These are phyloP conservation scores for Aspergillus japonicus DNA, from an alignment of 2,329 filamentous ascomycete species.

Conservation along the genomic window DNA sequence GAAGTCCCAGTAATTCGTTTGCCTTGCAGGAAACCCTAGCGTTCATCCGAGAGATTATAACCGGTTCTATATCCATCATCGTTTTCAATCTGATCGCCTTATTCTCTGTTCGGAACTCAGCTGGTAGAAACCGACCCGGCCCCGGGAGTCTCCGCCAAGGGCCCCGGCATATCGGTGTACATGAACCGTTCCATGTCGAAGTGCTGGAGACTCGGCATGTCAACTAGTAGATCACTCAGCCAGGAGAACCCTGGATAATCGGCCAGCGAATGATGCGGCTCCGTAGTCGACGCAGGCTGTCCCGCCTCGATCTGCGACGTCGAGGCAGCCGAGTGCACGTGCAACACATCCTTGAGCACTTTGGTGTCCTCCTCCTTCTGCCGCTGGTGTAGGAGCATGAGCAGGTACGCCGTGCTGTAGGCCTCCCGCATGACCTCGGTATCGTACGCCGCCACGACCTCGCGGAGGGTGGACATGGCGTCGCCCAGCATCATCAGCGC, in stretches of 20 bases:
- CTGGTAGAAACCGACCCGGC: neutral
- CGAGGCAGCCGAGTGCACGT: constrained; percentile 34
- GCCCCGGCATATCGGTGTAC: constrained; percentile 18
- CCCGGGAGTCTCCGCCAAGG: neutral
- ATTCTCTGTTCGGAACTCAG: neutral
- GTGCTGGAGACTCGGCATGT: constrained; percentile 46
- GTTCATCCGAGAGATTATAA: neutral
- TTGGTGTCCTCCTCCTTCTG: constrained; percentile 48
- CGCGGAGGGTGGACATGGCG: constrained; percentile 51
- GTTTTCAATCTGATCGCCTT: neutral
- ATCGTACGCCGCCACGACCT: constrained; percentile 46
- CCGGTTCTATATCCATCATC: neutral
- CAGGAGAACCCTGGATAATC: constrained; percentile 41
- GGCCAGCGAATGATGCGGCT: constrained; percentile 22
- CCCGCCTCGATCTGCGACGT: constrained; percentile 9
- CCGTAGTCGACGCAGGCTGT: constrained; percentile 7
- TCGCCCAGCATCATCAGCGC: constrained; percentile 51
- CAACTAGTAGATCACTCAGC: constrained; percentile 46
- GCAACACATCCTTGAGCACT: constrained; percentile 41
- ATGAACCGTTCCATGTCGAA: constrained; percentile 41
- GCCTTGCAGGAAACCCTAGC: neutral
- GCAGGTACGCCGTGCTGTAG: constrained; percentile 54
- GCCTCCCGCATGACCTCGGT: constrained; percentile 54
- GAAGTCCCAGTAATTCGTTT: constrained; percentile 27
- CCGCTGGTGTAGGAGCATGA: constrained; percentile 54